These are phyloP conservation scores for Sporothrix variecibatus DNA, from an alignment of 2,329 filamentous ascomycete genomes.

Conservation along the genomic window DNA sequence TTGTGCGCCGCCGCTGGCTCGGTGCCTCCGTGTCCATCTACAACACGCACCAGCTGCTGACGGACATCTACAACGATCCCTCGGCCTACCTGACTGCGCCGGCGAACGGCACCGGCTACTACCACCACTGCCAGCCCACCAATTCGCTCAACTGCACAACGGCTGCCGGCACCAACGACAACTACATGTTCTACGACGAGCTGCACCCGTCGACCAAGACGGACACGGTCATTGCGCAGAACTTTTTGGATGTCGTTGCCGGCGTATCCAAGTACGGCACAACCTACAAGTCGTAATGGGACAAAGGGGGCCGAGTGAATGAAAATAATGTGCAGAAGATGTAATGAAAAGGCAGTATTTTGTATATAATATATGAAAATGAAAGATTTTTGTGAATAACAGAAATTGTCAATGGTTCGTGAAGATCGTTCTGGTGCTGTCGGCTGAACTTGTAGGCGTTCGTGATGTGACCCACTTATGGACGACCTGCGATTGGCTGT, in stretches of 20 bases:
- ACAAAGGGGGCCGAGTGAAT: background rate
- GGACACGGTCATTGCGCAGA: constrained; percentile 25
- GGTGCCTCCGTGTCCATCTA: constrained; percentile 65
- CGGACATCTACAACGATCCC: constrained; percentile 66
- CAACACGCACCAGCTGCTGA: constrained; percentile 65
- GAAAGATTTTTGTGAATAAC: background rate
- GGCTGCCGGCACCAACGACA: constrained; percentile 51
- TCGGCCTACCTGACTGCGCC: constrained; percentile 62
- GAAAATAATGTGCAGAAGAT: constrained; percentile 1
- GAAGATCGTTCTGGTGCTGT: background rate
- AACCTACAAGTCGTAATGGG: constrained; percentile 18
- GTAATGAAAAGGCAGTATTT: background rate
- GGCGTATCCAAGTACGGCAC: constrained; percentile 46
- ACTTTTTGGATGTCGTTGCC: constrained; percentile 45
- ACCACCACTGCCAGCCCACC: constrained; percentile 52
- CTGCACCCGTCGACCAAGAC: constrained; percentile 70
- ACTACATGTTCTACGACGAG: constrained; percentile 72
- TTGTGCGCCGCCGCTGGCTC: constrained; percentile 52
- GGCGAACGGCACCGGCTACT: constrained; percentile 61
- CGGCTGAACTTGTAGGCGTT: background rate
- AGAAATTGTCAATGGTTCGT: background rate
- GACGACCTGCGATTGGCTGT: background rate
- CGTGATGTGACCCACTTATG: background rate
- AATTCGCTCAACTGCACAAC: constrained; percentile 41
- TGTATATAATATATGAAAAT: too few species aligned